These are phyloP conservation scores for Priceomyces carsonii DNA, from an alignment of 805 yeast genomes.

Conservation along the genomic window DNA sequence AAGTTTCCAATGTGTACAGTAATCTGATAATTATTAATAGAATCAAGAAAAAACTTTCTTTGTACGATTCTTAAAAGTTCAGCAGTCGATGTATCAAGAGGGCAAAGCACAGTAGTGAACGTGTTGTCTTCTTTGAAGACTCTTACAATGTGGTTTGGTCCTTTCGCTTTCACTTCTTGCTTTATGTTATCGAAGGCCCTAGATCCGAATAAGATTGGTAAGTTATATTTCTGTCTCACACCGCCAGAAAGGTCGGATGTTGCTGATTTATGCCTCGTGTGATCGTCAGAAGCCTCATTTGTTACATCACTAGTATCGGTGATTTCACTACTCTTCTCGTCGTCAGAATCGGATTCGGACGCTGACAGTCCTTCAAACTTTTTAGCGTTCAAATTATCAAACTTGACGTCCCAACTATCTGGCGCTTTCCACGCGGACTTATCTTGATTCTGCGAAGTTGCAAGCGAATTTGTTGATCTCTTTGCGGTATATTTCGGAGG, in stretches of 20 bases:
- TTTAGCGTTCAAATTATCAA: slow-evolving; percentile 5
- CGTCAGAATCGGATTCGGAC: slow-evolving; percentile 18
- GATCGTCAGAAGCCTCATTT: no score
- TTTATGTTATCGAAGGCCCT: slow-evolving; percentile 19
- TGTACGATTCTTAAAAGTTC: slow-evolving; percentile 72
- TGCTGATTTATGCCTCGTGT: slow-evolving; percentile 12
- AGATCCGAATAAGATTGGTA: slow-evolving; percentile 38
- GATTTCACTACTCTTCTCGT: no score
- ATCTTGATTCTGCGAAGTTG: slow-evolving; percentile 1
- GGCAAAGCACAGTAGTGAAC: slow-evolving; percentile 79
- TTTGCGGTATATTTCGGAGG: not conserved
- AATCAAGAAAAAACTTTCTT: slow-evolving; percentile 73
- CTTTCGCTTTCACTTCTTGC: slow-evolving; percentile 15
- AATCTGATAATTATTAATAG: slow-evolving; percentile 71
- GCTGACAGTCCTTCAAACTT: slow-evolving; percentile 4
- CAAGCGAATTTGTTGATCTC: not conserved
- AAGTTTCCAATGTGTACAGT: slow-evolving; percentile 75
- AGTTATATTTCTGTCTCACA: slow-evolving; percentile 4
- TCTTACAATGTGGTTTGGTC: slow-evolving; percentile 55
- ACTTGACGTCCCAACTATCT: slow-evolving; percentile 50
- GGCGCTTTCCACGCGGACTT: slow-evolving; percentile 42
- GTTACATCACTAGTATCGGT: no score
- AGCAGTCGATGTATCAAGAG: slow-evolving; percentile 72
- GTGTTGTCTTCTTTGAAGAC: slow-evolving; percentile 83
- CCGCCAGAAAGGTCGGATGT: no score